A percentile compares a stretch with the other conserved stretches of the same genome.
Conservation (phyloP, 164 flowering plant species). For the Nymphaea colorata region DNA sequence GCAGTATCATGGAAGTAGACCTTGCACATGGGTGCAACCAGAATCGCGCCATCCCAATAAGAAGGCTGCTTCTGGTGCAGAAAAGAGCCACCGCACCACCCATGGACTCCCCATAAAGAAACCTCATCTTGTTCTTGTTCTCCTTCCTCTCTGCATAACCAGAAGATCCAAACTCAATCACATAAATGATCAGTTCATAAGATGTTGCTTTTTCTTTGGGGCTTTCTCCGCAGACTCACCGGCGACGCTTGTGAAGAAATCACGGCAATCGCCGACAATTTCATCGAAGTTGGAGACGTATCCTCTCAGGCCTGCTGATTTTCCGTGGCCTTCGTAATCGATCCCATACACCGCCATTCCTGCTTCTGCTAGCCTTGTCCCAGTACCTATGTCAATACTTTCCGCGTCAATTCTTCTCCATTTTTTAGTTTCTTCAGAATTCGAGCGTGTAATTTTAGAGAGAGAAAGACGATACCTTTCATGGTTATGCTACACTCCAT, state of each 20-base stretch:
- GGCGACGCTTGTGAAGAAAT: conserved; percentile 34
- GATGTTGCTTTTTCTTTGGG: background rate
- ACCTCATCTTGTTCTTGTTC: conserved; percentile 47
- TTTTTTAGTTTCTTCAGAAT: conserved; percentile 5
- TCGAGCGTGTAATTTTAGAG: conserved; percentile 3
- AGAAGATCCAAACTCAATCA: background rate
- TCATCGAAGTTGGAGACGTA: conserved; percentile 41
- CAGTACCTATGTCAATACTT: conserved; percentile 36
- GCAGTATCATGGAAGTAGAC: conserved; percentile 17
- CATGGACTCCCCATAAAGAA: conserved; percentile 83
- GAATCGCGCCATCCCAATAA: conserved; percentile 76
- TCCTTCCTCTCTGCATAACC: conserved; percentile 36
- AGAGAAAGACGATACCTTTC: conserved; percentile 34
- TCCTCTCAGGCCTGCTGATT: conserved; percentile 60
- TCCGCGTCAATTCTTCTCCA: background rate
- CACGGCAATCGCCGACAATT: conserved; percentile 51
- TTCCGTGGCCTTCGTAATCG: conserved; percentile 88
- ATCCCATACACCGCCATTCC: conserved; percentile 77
- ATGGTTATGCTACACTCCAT: conserved; percentile 80
- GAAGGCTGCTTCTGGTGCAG: conserved; percentile 52
- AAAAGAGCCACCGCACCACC: conserved; percentile 78
- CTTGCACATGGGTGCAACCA: conserved; percentile 98
- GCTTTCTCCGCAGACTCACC: background rate
- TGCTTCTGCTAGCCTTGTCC: conserved; percentile 47
- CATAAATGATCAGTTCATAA: background rate